Evolutionary conservation across 2,329 filamentous ascomycete species (phyloP).

Genomic region (Cordyceps tenuipes): DNA sequence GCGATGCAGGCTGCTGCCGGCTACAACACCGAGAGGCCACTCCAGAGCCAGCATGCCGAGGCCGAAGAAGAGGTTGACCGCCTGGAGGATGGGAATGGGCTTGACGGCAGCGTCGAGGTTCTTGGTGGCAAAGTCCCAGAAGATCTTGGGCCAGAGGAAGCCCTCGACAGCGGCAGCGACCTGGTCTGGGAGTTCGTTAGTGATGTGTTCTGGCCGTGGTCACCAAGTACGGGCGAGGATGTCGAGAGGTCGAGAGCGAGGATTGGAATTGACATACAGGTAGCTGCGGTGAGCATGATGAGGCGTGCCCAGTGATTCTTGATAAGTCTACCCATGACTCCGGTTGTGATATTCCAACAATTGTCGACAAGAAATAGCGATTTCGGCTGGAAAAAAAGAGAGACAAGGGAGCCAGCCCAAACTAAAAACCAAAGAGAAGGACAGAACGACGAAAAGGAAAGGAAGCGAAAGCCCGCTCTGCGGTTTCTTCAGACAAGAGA

Average conservation of each 20-base stretch:
- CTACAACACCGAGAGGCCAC: slow-evolving; percentile 75
- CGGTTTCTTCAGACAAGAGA: slow-evolving; percentile 5
- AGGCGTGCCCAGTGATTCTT: slow-evolving; percentile 99
- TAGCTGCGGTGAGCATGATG: slow-evolving; percentile 77
- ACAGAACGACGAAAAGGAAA: background rate
- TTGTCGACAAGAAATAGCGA: background rate
- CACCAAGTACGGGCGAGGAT: background rate
- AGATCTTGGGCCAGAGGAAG: slow-evolving; percentile 98
- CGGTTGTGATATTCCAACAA: background rate
- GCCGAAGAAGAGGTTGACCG: slow-evolving; percentile 79
- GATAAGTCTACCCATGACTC: slow-evolving; percentile 85
- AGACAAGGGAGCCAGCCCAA: slow-evolving; percentile 11
- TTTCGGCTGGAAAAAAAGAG: background rate
- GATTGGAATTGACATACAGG: slow-evolving; percentile 45
- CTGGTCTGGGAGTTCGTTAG: slow-evolving; percentile 56
- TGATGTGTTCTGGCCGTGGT: background rate
- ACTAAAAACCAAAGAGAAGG: slow-evolving; percentile 2
- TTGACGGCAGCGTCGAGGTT: slow-evolving; percentile 80
- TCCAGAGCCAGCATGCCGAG: slow-evolving; percentile 76
- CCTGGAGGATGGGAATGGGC: slow-evolving; percentile 81
- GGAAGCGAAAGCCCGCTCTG: slow-evolving; percentile 6
- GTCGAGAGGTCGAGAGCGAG: background rate
- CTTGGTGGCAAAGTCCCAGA: slow-evolving; percentile 93
- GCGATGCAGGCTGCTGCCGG: slow-evolving; percentile 70
- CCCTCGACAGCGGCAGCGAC: slow-evolving; percentile 71